Evolutionary conservation across 257 asterid species (phyloP).

Genomic region (Primulina tabacum): DNA sequence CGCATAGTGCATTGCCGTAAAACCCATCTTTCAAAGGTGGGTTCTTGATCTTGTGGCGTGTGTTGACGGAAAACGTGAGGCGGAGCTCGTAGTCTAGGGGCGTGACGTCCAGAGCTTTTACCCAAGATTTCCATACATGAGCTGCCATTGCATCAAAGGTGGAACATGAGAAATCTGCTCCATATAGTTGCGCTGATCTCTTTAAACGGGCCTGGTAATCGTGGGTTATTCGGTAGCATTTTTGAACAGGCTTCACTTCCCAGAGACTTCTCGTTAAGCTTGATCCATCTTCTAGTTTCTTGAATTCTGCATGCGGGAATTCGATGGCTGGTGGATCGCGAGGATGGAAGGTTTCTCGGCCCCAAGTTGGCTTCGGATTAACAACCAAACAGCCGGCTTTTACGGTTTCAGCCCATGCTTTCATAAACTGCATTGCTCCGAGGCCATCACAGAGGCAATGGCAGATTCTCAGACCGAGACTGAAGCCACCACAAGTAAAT

Average conservation of each 20-base stretch:
- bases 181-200: constrained; percentile 37
- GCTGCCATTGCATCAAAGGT: constrained; percentile 86
- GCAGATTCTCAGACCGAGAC: constrained; percentile 79
- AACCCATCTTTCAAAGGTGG: constrained; percentile 63
- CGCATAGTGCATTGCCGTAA: constrained; percentile 76
- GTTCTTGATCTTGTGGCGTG: constrained; percentile 54
- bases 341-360: constrained; percentile 59
- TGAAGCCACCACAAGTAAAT: constrained; percentile 74
- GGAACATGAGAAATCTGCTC: constrained; percentile 39
- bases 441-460: constrained; percentile 90
- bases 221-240: constrained; percentile 57
- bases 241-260: constrained; percentile 61
- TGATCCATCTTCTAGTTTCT: constrained; percentile 49
- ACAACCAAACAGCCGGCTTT: constrained; percentile 45
- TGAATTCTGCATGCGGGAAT: constrained; percentile 65
- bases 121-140: constrained; percentile 90
- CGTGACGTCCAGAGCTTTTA: constrained; percentile 50
- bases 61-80: constrained; percentile 77
- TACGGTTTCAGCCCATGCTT: constrained; percentile 76
- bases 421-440: constrained; percentile 85
- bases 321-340: constrained; percentile 52
- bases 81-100: constrained; percentile 64
- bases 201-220: constrained; percentile 57
- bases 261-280: constrained; percentile 47
- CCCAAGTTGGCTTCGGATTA: constrained; percentile 70